Conservation (phyloP, 75 land plant genomes). For the Larix kaempferi region DNA sequence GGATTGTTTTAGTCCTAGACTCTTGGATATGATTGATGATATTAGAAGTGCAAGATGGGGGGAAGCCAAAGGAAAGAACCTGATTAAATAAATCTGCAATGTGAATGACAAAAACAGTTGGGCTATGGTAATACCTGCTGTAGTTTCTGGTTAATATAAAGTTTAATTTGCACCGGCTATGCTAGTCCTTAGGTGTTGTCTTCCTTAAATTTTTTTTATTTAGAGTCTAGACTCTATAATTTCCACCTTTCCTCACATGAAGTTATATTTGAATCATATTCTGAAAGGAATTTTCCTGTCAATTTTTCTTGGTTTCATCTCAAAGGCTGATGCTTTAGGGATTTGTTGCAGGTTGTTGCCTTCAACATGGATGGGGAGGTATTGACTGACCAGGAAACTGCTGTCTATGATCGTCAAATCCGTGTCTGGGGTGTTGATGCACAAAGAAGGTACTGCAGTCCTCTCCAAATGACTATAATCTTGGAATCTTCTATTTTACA, state of each 20-base stretch:
- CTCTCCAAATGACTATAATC: background rate
- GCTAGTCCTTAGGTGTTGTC: background rate
- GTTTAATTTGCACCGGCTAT: background rate
- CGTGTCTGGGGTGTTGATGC: constrained; percentile 99
- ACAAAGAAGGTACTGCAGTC: constrained; percentile 64
- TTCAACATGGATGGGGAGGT: constrained; percentile 45
- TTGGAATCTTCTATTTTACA: background rate
- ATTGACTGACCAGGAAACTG: constrained; percentile 96
- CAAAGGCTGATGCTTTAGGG: background rate
- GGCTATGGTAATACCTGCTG: background rate
- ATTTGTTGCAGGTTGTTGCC: constrained; percentile 3
- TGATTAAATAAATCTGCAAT: no score
- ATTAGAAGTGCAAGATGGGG: no score
- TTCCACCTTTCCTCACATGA: background rate
- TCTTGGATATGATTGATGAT: no score
- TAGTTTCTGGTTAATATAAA: background rate
- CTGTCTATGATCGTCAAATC: constrained; percentile 95
- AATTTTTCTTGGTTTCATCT: background rate
- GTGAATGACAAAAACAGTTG: background rate
- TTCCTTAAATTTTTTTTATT: background rate
- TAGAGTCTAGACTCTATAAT: background rate
- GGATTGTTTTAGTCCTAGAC: no score
- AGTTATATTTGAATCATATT: background rate
- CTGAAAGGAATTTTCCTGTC: background rate
- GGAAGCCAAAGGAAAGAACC: no score